Evolutionary conservation across 192 early-diverging fungal genomes (phyloP).

Genomic region (Umbelopsis ramanniana): DNA sequence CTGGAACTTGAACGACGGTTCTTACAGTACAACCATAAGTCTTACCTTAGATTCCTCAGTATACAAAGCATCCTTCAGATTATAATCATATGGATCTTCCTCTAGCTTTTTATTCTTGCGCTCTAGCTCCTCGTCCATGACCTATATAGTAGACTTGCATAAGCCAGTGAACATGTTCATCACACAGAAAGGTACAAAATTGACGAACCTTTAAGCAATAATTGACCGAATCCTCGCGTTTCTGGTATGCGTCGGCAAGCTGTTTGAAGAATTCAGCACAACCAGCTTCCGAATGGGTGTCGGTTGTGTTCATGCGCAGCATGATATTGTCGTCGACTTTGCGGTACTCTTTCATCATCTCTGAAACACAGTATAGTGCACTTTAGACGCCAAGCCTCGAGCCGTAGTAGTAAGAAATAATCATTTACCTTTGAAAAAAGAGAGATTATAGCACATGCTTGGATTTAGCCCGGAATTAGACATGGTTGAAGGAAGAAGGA

Average conservation of each 20-base stretch:
- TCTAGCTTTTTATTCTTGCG: constrained; percentile 53
- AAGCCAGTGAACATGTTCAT: neutral
- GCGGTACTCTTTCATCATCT: constrained; percentile 71
- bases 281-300: constrained; percentile 62
- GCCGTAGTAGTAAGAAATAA: neutral
- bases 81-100: constrained; percentile 60
- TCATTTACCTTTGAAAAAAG: constrained; percentile 60
- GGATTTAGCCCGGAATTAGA: constrained; percentile 47
- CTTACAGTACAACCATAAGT: neutral
- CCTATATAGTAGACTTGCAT: constrained; percentile 6
- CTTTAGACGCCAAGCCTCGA: neutral
- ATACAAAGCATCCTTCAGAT: constrained; percentile 54
- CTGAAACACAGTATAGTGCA: constrained; percentile 42
- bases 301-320: constrained; percentile 73
- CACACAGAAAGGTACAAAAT: neutral
- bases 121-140: constrained; percentile 49
- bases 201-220: constrained; percentile 63
- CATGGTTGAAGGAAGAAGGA: constrained; percentile 10
- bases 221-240: constrained; percentile 68
- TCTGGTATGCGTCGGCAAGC: constrained; percentile 65
- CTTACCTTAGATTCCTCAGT: constrained; percentile 63
- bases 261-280: constrained; percentile 70
- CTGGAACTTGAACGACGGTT: neutral
- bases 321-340: constrained; percentile 84
- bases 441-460: constrained; percentile 68